Conservation (phyloP, 2,329 filamentous ascomycete genomes). For the Dactylella cylindrospora region DNA sequence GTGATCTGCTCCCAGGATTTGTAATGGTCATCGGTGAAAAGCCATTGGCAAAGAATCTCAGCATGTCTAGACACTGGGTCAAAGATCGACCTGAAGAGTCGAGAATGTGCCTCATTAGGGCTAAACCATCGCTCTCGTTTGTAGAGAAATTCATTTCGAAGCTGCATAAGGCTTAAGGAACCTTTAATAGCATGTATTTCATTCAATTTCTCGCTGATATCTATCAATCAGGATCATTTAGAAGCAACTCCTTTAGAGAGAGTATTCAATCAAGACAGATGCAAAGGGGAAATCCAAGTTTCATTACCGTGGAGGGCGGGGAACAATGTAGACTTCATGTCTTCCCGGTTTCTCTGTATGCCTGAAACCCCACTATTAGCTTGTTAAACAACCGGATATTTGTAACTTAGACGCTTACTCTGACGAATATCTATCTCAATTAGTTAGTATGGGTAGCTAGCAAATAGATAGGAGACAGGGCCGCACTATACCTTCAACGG, state of each 20-base stretch:
- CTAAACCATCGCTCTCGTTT: slow-evolving; percentile 7
- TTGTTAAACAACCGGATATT: background rate
- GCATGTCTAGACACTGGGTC: background rate
- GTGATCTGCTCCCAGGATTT: background rate
- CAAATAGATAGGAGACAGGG: no score
- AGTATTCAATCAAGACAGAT: background rate
- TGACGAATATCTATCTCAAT: slow-evolving; percentile 24
- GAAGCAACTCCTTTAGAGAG: background rate
- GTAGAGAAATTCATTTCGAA: slow-evolving; percentile 14
- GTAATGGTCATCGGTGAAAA: background rate
- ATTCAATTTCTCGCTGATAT: slow-evolving; percentile 15
- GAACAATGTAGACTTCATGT: slow-evolving; percentile 25
- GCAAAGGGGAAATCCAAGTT: no score
- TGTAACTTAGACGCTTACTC: slow-evolving; percentile 3
- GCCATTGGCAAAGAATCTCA: slow-evolving; percentile 13
- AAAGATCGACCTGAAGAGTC: slow-evolving; percentile 4
- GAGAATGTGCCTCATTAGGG: background rate
- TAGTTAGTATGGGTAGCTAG: background rate
- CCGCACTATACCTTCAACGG: slow-evolving; percentile 39
- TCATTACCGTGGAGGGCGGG: slow-evolving; percentile 26
- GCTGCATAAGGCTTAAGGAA: slow-evolving; percentile 4
- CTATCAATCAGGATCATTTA: background rate
- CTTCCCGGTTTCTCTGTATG: slow-evolving; percentile 18
- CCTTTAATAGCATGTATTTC: slow-evolving; percentile 19
- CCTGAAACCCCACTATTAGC: no score